Evolutionary conservation across 164 flowering plant genomes (phyloP).

Genomic region (Liquidambar formosana): DNA sequence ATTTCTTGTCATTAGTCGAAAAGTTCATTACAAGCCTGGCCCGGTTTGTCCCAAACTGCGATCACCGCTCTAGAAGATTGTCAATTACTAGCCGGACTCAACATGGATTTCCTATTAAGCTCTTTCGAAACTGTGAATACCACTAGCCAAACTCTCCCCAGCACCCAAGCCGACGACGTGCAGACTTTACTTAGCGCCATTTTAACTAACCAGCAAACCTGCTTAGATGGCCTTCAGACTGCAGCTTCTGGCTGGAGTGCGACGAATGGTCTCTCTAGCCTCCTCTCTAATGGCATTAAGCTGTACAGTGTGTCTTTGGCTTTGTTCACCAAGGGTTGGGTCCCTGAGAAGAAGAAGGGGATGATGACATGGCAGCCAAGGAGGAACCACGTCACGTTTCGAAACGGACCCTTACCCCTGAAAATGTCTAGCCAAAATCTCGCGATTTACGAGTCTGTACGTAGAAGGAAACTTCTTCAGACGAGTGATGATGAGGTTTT

Average conservation of each 20-base stretch:
- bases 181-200: slow-evolving; percentile 29
- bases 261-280: slow-evolving; percentile 14
- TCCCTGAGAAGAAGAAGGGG: background rate
- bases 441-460: slow-evolving; percentile 5
- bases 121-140: too few species aligned
- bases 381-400: too few species aligned
- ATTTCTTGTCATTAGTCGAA: slow-evolving; percentile 19
- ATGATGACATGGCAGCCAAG: too few species aligned
- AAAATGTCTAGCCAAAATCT: slow-evolving; percentile 40
- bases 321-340: slow-evolving; percentile 33
- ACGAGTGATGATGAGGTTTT: slow-evolving; percentile 7
- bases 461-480: slow-evolving; percentile 18
- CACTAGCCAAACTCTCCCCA: too few species aligned
- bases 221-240: slow-evolving; percentile 27
- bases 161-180: slow-evolving; percentile 13
- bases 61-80: slow-evolving; percentile 21
- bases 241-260: slow-evolving; percentile 10
- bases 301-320: slow-evolving; percentile 37
- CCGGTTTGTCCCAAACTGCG: background rate
- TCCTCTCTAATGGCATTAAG: slow-evolving; percentile 29
- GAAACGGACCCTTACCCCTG: slow-evolving; percentile 20
- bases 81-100: slow-evolving; percentile 10
- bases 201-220: slow-evolving; percentile 29
- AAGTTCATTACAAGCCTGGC: background rate
- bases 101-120: too few species aligned